phyloP scores from a whole-genome alignment of 805 yeast genomes.

The Dipodascopsis tothii region DNA sequence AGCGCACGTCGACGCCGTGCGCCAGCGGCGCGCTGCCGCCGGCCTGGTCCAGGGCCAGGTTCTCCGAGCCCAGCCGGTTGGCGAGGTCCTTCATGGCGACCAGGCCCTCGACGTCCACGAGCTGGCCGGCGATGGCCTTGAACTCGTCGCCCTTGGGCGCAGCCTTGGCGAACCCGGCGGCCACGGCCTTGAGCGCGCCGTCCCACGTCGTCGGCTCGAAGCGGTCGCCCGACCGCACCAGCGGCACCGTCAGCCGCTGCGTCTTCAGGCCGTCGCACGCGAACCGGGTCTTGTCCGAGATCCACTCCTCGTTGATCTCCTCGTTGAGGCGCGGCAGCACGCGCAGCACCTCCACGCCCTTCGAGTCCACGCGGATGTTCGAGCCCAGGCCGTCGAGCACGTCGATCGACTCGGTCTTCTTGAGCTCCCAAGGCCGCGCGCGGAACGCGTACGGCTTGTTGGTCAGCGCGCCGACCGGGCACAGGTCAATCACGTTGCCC shows the following conservation, averaged over 20 bases:
- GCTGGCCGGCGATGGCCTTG: slow-evolving; percentile 75
- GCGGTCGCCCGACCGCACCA: slow-evolving; percentile 59
- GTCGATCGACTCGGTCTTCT: slow-evolving; percentile 79
- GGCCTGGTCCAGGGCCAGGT: slow-evolving; percentile 63
- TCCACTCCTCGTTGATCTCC: slow-evolving; percentile 86
- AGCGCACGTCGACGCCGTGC: slow-evolving; percentile 65
- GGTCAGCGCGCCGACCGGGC: slow-evolving; percentile 90
- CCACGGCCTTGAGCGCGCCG: slow-evolving; percentile 66
- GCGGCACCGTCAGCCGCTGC: slow-evolving; percentile 76
- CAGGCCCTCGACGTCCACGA: slow-evolving; percentile 73
- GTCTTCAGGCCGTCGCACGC: slow-evolving; percentile 81
- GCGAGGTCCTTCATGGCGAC: slow-evolving; percentile 74
- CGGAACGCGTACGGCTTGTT: slow-evolving; percentile 86
- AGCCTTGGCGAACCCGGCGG: slow-evolving; percentile 49
- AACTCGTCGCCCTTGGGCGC: slow-evolving; percentile 61
- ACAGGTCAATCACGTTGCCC: slow-evolving; percentile 78
- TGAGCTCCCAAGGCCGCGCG: slow-evolving; percentile 90
- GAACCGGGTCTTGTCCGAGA: slow-evolving; percentile 77
- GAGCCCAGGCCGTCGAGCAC: slow-evolving; percentile 79
- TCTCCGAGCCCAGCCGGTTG: slow-evolving; percentile 73
- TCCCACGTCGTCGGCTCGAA: slow-evolving; percentile 81
- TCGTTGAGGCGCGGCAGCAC: slow-evolving; percentile 80
- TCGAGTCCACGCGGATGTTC: slow-evolving; percentile 72
- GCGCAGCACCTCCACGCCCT: slow-evolving; percentile 83
- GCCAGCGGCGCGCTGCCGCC: slow-evolving; percentile 47